Conservation (phyloP, 2,329 filamentous ascomycete genomes). For the Botrytis paeoniae region DNA sequence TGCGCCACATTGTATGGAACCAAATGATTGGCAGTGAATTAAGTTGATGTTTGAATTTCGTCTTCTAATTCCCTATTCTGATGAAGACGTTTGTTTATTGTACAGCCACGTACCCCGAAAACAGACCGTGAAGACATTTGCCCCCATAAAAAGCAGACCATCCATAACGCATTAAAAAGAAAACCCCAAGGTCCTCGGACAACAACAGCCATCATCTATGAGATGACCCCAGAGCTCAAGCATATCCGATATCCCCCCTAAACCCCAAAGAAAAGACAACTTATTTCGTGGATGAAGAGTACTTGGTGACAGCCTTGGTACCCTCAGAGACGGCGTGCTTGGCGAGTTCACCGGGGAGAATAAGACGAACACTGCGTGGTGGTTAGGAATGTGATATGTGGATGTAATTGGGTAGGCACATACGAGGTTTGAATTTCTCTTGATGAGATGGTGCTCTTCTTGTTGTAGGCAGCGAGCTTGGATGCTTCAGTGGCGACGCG, state of each 20-base stretch:
- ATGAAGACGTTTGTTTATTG: constrained; percentile 53
- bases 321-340: constrained; percentile 99
- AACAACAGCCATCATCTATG: constrained; percentile 33
- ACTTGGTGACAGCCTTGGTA: constrained; percentile 99
- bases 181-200: constrained; percentile 35
- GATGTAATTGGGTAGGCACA: constrained; percentile 35
- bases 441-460: constrained; percentile 99
- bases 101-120: constrained; percentile 70
- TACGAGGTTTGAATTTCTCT: constrained; percentile 98
- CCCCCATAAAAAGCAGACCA: constrained; percentile 62
- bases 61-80: constrained; percentile 38
- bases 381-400: background rate
- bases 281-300: constrained; percentile 99
- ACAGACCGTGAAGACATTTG: constrained; percentile 67
- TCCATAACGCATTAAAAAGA: constrained; percentile 70
- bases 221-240: constrained; percentile 46
- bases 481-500: constrained; percentile 97
- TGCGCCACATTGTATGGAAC: background rate
- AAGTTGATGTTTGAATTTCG: constrained; percentile 24
- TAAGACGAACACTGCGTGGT: constrained; percentile 71
- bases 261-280: constrained; percentile 54
- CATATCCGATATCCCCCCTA: constrained; percentile 51
- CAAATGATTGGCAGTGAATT: background rate
- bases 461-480: constrained; percentile 99
- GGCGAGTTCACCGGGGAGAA: constrained; percentile 96